These are phyloP conservation scores for Monosporascus sp. DNA, from an alignment of 2,329 filamentous ascomycete genomes.

Conservation along the genomic window DNA sequence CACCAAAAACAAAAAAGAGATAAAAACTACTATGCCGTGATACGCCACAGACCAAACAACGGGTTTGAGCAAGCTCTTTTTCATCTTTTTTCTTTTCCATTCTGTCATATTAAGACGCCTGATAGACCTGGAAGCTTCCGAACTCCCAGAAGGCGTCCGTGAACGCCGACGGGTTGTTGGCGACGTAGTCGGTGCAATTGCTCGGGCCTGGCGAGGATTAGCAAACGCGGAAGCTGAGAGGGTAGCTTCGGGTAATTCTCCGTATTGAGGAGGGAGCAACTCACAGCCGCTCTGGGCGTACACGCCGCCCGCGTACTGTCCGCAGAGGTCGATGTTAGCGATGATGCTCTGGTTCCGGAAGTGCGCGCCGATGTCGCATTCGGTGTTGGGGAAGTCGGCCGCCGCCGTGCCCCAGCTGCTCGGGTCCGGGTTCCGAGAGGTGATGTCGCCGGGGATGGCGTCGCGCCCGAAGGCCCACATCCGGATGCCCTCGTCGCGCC, in stretches of 20 bases:
- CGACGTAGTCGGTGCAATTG: constrained; percentile 53
- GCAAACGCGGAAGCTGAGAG: neutral
- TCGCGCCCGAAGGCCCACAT: constrained; percentile 54
- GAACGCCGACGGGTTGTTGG: constrained; percentile 50
- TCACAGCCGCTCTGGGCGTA: constrained; percentile 42
- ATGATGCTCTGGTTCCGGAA: constrained; percentile 63
- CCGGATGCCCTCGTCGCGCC: constrained; percentile 54
- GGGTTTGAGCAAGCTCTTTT: neutral
- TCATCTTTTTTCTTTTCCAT: neutral
- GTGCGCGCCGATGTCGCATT: constrained; percentile 53
- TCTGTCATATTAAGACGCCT: constrained; percentile 20
- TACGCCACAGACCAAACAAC: neutral
- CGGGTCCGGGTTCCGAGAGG: constrained; percentile 48
- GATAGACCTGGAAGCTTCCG: constrained; percentile 53
- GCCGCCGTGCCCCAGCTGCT: constrained; percentile 55
- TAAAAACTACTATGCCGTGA: neutral
- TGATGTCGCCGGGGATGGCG: constrained; percentile 47
- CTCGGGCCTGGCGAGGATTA: constrained; percentile 36
- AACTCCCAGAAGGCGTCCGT: constrained; percentile 62
- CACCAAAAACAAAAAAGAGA: too few relatives aligned
- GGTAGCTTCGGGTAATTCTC: neutral
- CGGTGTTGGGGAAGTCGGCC: constrained; percentile 60
- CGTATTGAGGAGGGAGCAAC: constrained; percentile 5
- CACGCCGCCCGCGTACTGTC: constrained; percentile 43
- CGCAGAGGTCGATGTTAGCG: constrained; percentile 61